phyloP scores from a whole-genome alignment of 352 stramenopile species.

The Pythium periplocum region DNA sequence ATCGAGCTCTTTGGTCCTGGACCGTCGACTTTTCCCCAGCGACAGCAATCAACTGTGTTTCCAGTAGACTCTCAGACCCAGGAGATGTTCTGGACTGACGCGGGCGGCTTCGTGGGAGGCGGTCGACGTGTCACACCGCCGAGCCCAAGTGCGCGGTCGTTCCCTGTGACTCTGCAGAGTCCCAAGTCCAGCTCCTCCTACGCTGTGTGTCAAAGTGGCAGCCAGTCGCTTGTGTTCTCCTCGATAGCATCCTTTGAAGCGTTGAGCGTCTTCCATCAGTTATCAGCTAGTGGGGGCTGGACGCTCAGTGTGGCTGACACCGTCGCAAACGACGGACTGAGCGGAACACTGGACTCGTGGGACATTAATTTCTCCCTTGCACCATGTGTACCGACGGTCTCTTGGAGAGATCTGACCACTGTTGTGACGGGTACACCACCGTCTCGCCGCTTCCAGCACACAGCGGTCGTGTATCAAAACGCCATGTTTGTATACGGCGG shows the following conservation, averaged over 20 bases:
- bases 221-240: constrained; percentile 27
- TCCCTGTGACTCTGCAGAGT: constrained; percentile 41
- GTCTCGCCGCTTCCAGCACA: constrained; percentile 50
- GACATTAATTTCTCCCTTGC: constrained; percentile 44
- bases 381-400: constrained; percentile 49
- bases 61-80: constrained; percentile 25
- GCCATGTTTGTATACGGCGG: constrained; percentile 75
- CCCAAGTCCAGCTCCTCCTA: constrained; percentile 31
- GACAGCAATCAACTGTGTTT: constrained; percentile 37
- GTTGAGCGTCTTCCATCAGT: constrained; percentile 48
- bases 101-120: constrained; percentile 20
- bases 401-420: constrained; percentile 40
- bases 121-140: constrained; percentile 26
- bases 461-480: constrained; percentile 43
- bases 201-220: constrained; percentile 19
- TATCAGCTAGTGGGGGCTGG: constrained; percentile 49
- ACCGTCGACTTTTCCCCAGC: constrained; percentile 41
- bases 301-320: constrained; percentile 50
- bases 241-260: constrained; percentile 28
- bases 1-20: constrained; percentile 60
- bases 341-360: constrained; percentile 44
- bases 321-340: constrained; percentile 21
- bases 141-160: constrained; percentile 33
- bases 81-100: constrained; percentile 45
- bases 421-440: constrained; percentile 28